Conservation (phyloP, 1,284 basidiomycete species). For the Coniferiporia weirii region DNA sequence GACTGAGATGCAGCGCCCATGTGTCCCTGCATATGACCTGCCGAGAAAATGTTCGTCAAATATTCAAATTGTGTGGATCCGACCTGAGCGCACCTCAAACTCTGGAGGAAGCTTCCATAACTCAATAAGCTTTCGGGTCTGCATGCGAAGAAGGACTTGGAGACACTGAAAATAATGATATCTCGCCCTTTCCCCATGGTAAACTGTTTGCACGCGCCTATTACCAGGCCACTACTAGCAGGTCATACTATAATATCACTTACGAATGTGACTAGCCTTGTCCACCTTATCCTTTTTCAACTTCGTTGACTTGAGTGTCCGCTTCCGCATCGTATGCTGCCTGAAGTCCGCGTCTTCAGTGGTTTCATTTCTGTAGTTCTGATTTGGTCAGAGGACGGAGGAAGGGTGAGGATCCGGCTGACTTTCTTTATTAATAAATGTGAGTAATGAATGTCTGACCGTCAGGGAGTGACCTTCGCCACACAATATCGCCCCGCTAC, state of each 20-base stretch:
- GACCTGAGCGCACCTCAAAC: conserved; percentile 59
- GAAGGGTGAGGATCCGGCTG: no score
- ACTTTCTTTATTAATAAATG: not conserved
- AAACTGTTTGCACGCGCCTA: conserved; percentile 45
- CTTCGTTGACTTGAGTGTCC: conserved; percentile 49
- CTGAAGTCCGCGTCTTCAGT: conserved; percentile 54
- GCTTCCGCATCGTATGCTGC: conserved; percentile 54
- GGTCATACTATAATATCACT: conserved; percentile 20
- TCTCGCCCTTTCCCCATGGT: conserved; percentile 70
- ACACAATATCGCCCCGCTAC: conserved; percentile 66
- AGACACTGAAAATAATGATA: conserved; percentile 79
- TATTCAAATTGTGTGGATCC: not conserved
- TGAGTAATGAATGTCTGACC: conserved; percentile 34
- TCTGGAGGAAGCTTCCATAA: conserved; percentile 73
- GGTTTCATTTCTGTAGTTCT: conserved; percentile 75
- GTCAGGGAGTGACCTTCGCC: conserved; percentile 76
- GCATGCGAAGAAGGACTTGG: conserved; percentile 73
- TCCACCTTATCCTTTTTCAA: conserved; percentile 45
- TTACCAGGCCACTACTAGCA: not conserved
- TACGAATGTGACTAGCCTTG: conserved; percentile 54
- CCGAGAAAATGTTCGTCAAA: not conserved
- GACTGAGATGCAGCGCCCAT: conserved; percentile 71
- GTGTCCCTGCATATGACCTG: conserved; percentile 76
- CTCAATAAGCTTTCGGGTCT: conserved; percentile 55
- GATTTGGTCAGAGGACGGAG: not conserved